Evolutionary conservation across 208 protist genomes (phyloP).

Genomic region (Strigomonas galati): DNA sequence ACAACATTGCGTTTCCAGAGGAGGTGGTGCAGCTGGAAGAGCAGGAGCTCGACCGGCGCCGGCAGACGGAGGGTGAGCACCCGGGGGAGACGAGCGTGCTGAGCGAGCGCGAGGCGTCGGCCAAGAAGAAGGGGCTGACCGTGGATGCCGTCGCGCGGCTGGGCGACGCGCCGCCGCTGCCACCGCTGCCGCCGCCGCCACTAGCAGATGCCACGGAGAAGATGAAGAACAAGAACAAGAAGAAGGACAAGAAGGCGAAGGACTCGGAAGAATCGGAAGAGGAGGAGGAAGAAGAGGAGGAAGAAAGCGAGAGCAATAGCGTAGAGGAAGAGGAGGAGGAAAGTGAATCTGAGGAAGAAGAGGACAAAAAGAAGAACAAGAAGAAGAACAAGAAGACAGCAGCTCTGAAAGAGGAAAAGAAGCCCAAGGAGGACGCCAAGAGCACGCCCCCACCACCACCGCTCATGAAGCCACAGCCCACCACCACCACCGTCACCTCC

Average conservation of each 20-base stretch:
- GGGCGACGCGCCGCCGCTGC: neutral
- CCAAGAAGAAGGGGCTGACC: conserved; percentile 1
- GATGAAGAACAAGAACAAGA: conserved; percentile 9
- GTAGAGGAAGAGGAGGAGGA: neutral
- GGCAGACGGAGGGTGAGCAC: neutral
- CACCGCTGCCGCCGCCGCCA: conserved; percentile 1
- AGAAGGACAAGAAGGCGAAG: conserved; percentile 6
- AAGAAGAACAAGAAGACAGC: neutral
- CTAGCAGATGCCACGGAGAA: conserved; percentile 7
- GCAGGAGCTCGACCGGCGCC: conserved; percentile 29
- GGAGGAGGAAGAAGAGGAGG: neutral
- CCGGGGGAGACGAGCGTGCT: neutral
- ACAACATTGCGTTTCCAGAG: too few species aligned
- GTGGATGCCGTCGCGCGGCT: neutral
- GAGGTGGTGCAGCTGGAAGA: conserved; percentile 50
- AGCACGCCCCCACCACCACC: neutral
- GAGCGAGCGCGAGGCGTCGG: neutral
- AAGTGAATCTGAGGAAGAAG: conserved; percentile 5
- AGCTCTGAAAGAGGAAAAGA: neutral
- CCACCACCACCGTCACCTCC: neutral
- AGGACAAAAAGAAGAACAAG: neutral
- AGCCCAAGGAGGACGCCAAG: neutral
- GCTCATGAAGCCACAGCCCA: neutral
- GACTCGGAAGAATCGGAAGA: conserved; percentile 2
- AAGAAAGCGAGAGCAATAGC: neutral